Evolutionary conservation across 1,284 basidiomycete species (phyloP), one percentile per base, ranked within the genome.

Genomic region (Moesziomyces parantarcticus): DNA sequence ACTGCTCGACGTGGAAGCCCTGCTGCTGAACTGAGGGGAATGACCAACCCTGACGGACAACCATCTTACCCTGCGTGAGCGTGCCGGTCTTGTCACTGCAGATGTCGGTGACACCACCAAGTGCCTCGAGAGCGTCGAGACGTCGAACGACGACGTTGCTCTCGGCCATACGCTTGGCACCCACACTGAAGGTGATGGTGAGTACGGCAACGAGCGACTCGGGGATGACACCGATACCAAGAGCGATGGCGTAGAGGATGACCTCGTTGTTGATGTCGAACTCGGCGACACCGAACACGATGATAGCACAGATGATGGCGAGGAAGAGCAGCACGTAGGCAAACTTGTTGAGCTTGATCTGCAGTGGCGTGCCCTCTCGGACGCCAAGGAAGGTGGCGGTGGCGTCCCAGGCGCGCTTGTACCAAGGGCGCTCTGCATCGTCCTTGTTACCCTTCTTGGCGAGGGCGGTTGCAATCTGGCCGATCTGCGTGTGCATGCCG

Each of bases 261-360:
- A 88, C 87, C 58, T 86, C 84, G 55, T 86, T 83, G 51, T 83
- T 76, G 64, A 77, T 52, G 54, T 76, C 66, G 47, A 75, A 78
- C 43, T 76, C 72, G 59, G 88, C 88, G 3, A 87, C 88, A 36
- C 87, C 86, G 65, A 89, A 88, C n/a, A 78, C 65, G 50, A 80
- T 64, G 56, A 78, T 77, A 42, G 73, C 88, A 32, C 89, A 86
- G 43, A 90, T 56, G 61, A 88, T 85, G 13, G 89, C 88, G 43
- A 87, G 85, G 18, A 83, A 86, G 36, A 90, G 87, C 5, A 91
- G 86, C n/a, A 88, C 80, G 71, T 89, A 89, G 3, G 90, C 90
- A 29, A 91, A 87, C 74, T 87, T 88, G 78, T 87, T 86, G 59
- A 88, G 85, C 82, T 89, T 89, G 80, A 88, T 88, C 81, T 90